Evolutionary conservation across 495 filamentous ascomycete species (phyloP).

Genomic region (Cryomyces minteri): DNA sequence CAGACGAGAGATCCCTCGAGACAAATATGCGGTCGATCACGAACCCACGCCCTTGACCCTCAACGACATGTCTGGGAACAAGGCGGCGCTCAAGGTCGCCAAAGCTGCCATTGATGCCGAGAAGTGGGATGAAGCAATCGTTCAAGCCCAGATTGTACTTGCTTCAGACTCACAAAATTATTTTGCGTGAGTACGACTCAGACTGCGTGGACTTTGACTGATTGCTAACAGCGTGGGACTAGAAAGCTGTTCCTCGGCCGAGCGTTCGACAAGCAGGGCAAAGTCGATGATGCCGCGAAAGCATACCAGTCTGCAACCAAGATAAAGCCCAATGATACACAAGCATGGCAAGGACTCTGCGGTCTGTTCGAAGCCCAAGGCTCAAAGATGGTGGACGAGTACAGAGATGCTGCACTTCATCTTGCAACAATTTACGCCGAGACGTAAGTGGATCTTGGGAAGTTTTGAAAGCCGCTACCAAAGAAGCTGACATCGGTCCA

Average conservation of each 20-base stretch:
- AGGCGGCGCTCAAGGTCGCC: conserved; percentile 68
- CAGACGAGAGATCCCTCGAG: no score
- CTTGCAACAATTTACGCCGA: conserved; percentile 60
- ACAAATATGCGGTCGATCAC: no score
- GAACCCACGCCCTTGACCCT: no score
- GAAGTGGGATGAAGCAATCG: conserved; percentile 56
- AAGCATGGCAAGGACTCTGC: conserved; percentile 84
- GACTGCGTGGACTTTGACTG: neutral
- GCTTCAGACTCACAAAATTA: conserved; percentile 61
- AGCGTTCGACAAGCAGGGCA: conserved; percentile 54
- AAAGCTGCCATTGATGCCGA: conserved; percentile 60
- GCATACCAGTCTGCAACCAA: conserved; percentile 60
- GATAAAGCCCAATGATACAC: conserved; percentile 38
- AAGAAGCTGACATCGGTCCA: no score
- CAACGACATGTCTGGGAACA: conserved; percentile 34
- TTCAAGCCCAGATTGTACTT: conserved; percentile 46
- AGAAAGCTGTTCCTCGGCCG: conserved; percentile 72
- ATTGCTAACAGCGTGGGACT: neutral
- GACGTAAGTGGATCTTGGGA: conserved; percentile 25
- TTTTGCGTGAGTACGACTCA: conserved; percentile 39
- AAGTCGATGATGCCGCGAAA: conserved; percentile 48
- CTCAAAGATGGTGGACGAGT: conserved; percentile 45
- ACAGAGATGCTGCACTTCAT: conserved; percentile 49
- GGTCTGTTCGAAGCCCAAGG: conserved; percentile 67
- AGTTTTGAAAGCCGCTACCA: no score